Percentiles rank a stretch among this genome's conserved stretches.
These are phyloP conservation scores for Blastobotrys chiropterorum DNA, from an alignment of 805 yeast genomes.

Conservation along the genomic window DNA sequence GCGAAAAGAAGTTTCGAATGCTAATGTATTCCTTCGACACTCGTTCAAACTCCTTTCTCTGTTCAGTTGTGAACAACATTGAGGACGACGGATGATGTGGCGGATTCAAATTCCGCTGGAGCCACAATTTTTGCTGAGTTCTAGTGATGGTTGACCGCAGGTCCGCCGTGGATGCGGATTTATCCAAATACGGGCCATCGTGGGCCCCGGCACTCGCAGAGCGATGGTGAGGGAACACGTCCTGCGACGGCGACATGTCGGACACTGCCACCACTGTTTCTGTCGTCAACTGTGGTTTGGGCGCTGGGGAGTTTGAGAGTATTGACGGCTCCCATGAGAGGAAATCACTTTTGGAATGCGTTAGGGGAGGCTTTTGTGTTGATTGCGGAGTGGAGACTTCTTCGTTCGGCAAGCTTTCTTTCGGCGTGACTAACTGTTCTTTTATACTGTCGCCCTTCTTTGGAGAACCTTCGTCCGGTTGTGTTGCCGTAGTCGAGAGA, in stretches of 20 bases:
- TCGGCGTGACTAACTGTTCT: background rate
- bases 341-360: background rate
- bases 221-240: slow-evolving; percentile 1
- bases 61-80: slow-evolving; percentile 10
- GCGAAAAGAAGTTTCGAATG: slow-evolving; percentile 63
- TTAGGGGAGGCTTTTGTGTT: background rate
- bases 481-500: background rate
- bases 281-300: slow-evolving; percentile 19
- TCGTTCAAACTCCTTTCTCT: slow-evolving; percentile 63
- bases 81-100: slow-evolving; percentile 1
- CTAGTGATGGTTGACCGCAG: slow-evolving; percentile 28
- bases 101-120: slow-evolving; percentile 36
- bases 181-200: background rate
- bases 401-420: background rate
- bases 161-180: background rate
- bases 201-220: background rate
- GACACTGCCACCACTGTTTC: slow-evolving; percentile 21
- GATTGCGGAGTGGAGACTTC: background rate
- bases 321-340: background rate
- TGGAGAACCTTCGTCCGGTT: background rate
- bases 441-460: background rate
- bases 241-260: background rate
- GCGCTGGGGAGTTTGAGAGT: background rate
- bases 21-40: slow-evolving; percentile 67
- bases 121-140: slow-evolving; percentile 80